These are phyloP conservation scores for Taiozyma onychis DNA, from an alignment of 1,139 yeast genomes.

Conservation along the genomic window DNA sequence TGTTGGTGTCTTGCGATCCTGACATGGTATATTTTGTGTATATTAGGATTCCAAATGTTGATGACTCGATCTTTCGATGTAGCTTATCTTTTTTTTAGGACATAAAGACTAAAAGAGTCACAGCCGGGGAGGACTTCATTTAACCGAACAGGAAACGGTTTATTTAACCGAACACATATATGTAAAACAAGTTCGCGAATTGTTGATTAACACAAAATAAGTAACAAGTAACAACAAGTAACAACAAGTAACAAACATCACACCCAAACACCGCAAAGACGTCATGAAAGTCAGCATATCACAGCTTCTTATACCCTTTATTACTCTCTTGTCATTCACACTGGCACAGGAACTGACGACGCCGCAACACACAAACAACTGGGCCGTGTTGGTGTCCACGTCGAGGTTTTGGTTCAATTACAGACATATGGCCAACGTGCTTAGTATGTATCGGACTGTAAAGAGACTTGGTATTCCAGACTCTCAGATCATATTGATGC, in stretches of 20 bases:
- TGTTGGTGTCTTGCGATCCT: not conserved
- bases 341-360: conserved; percentile 6
- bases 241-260: not conserved
- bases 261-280: not conserved
- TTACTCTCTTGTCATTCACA: not conserved
- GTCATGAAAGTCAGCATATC: not conserved
- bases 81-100: too few species aligned
- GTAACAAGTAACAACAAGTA: too few species aligned
- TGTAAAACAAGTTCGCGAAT: too few species aligned
- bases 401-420: conserved; percentile 98
- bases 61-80: too few species aligned
- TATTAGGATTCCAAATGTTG: too few species aligned
- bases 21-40: not conserved
- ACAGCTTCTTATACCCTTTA: not conserved
- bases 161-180: too few species aligned
- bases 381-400: conserved; percentile 96
- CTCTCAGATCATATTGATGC: conserved; percentile 92
- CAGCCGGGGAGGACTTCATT: too few species aligned
- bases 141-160: too few species aligned
- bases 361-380: conserved; percentile 69
- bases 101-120: too few species aligned
- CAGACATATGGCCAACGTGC: conserved; percentile 94
- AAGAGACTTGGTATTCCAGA: conserved; percentile 96
- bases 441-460: conserved; percentile 92
- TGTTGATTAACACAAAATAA: too few species aligned